These are phyloP conservation scores for Nepenthes mirabilis DNA, from an alignment of 148 eudicot genomes.

Conservation along the genomic window DNA sequence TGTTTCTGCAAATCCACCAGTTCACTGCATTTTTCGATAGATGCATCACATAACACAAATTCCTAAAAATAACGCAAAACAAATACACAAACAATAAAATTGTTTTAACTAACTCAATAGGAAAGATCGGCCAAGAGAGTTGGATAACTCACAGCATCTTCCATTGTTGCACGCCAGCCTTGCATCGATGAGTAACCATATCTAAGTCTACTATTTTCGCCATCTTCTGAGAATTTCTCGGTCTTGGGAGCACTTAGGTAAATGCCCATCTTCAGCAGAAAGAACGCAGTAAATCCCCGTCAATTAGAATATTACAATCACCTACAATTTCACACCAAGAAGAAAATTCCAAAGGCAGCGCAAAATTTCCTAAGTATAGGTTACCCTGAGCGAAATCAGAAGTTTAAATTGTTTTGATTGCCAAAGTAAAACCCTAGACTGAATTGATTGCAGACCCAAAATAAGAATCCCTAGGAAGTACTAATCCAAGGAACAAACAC, in stretches of 20 bases:
- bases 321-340: too few relatives aligned
- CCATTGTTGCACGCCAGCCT: constrained; percentile 99
- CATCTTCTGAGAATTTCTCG: constrained; percentile 92
- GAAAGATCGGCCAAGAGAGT: constrained; percentile 4
- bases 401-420: too few relatives aligned
- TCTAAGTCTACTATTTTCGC: constrained; percentile 52
- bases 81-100: neutral
- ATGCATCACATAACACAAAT: too few relatives aligned
- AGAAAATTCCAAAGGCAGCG: too few relatives aligned
- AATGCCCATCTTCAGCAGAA: constrained; percentile 70
- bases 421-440: too few relatives aligned
- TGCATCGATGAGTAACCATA: constrained; percentile 97
- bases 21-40: too few relatives aligned
- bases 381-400: too few relatives aligned
- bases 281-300: constrained; percentile 8
- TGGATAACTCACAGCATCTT: constrained; percentile 83
- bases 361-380: too few relatives aligned
- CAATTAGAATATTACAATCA: neutral
- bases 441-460: too few relatives aligned
- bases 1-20: too few relatives aligned
- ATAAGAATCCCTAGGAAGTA: too few relatives aligned
- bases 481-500: too few relatives aligned
- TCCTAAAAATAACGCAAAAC: neutral
- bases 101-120: neutral
- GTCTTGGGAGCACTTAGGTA: constrained; percentile 93